Evolutionary conservation across 2,329 filamentous ascomycete species (phyloP).

Genomic region (Hymenoscyphus infarciens): DNA sequence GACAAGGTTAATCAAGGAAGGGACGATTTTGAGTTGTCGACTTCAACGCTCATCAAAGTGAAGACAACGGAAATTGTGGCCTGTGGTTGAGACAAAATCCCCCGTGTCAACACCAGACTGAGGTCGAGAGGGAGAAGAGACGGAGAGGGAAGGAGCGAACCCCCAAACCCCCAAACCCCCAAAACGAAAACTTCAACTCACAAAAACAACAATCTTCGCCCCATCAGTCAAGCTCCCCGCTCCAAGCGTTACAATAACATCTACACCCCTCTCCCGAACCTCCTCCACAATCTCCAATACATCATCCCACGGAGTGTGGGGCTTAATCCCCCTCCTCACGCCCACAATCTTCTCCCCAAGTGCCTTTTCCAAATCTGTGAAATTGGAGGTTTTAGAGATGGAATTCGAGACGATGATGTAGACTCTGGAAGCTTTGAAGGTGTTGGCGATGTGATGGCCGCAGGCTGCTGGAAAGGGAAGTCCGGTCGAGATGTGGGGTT

Average conservation of each 20-base stretch:
- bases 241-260: slow-evolving; percentile 36
- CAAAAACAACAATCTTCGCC: slow-evolving; percentile 33
- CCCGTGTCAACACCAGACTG: too few relatives aligned
- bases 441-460: slow-evolving; percentile 30
- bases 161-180: neutral
- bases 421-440: slow-evolving; percentile 28
- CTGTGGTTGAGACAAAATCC: too few relatives aligned
- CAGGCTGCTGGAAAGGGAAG: slow-evolving; percentile 32
- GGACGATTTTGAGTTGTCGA: too few relatives aligned
- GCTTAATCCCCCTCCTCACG: slow-evolving; percentile 33
- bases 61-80: too few relatives aligned
- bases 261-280: slow-evolving; percentile 24
- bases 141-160: too few relatives aligned
- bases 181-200: slow-evolving; percentile 13
- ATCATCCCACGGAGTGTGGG: slow-evolving; percentile 35
- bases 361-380: slow-evolving; percentile 26
- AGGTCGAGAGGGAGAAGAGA: too few relatives aligned
- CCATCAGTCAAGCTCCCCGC: slow-evolving; percentile 36
- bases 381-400: slow-evolving; percentile 34
- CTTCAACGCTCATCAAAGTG: too few relatives aligned
- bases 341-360: slow-evolving; percentile 31
- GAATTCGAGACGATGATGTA: slow-evolving; percentile 36
- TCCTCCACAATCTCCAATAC: slow-evolving; percentile 33
- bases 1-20: too few relatives aligned
- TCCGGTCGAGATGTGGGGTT: slow-evolving; percentile 24